A percentile compares a stretch with the other conserved stretches of the same genome.
phyloP scores from a whole-genome alignment of 1,284 basidiomycete species.

The Pyrrhoderma lamaoense region DNA sequence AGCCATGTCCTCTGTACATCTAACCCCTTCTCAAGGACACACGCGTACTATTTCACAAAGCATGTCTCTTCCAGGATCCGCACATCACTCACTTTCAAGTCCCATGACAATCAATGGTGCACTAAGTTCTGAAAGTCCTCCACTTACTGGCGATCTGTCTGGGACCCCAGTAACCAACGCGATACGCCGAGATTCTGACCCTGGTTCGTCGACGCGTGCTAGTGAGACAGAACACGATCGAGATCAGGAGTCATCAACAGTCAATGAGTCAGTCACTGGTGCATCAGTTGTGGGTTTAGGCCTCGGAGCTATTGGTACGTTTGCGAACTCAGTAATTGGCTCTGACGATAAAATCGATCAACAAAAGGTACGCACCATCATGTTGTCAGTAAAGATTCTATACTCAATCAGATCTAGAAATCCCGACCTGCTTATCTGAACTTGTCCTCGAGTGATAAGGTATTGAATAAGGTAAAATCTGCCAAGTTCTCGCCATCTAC shows the following conservation, averaged over 20 bases:
- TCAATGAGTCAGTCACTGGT: constrained; percentile 17
- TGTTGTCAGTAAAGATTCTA: background rate
- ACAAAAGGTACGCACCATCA: constrained; percentile 9
- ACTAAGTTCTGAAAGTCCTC: constrained; percentile 36
- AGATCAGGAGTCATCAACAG: constrained; percentile 14
- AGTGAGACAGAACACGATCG: constrained; percentile 13
- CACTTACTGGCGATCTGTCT: constrained; percentile 28
- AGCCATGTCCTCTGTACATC: constrained; percentile 22
- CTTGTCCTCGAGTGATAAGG: constrained; percentile 55
- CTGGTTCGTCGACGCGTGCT: constrained; percentile 21
- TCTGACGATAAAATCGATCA: constrained; percentile 12
- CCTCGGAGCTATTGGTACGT: constrained; percentile 18
- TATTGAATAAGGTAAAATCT: constrained; percentile 35
- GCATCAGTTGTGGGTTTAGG: constrained; percentile 14
- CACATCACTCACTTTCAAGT: constrained; percentile 16
- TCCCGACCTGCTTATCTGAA: constrained; percentile 38
- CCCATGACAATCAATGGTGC: constrained; percentile 16
- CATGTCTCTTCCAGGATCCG: constrained; percentile 18
- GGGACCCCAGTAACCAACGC: constrained; percentile 20
- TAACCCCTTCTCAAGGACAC: constrained; percentile 40
- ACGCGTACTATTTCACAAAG: constrained; percentile 36
- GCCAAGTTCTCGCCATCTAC: constrained; percentile 14
- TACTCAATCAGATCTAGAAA: constrained; percentile 24
- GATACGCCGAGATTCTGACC: constrained; percentile 28
- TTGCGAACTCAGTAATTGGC: constrained; percentile 4